Base-by-base conservation (phyloP, 345 rosid genomes). In the Carallia pectinifolia region DNA sequence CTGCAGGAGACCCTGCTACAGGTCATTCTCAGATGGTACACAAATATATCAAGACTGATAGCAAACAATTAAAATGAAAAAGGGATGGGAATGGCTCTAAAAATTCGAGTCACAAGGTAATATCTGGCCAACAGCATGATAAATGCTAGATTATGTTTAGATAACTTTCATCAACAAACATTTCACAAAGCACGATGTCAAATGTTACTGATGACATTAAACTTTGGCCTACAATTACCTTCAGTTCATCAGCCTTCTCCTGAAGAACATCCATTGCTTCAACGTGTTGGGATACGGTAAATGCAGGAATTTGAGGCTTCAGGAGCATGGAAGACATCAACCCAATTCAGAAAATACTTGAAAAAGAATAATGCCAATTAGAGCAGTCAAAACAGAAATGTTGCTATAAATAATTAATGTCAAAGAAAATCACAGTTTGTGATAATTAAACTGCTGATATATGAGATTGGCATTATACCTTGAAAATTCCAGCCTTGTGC, bases 401-500 rank as follows among this genome's bases (percentile, higher is more conserved):
- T 68, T 47, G 31, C 71, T 75, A 68, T 48, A 36, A 72, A 63
- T 62, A 71, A 66, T 19, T 59, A 62, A 62, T 16, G 31, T 39
- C 34, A 75, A 67, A 56, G 55, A 53, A 63, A 75, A 72, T 9
- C 31, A 66, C 34, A 39, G 37, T 19, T 67, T 27, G 37, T 74
- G 72, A 71, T 39, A 39, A 67, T 37, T 64, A 76, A 62, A 59
- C 58, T 69, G 23, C 29, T 37, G 7, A 62, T 30, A 60, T 55
- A 68, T 31, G 69, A 77, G 70, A 63, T 72, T 68, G 34, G 2
- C 34, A 33, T 33, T 61, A 69, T 82, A 93, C 98, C 98, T 93
- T 93, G 73, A 93, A 87, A 77, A 93, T 87, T 63, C 98, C 98
- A 68, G 98, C 98, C 81, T 93, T 93, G 55, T 93, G 93, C 2